These are phyloP conservation scores for Chaetomiaceae sp. DNA, from an alignment of 2,329 filamentous ascomycete species.

Conservation along the genomic window DNA sequence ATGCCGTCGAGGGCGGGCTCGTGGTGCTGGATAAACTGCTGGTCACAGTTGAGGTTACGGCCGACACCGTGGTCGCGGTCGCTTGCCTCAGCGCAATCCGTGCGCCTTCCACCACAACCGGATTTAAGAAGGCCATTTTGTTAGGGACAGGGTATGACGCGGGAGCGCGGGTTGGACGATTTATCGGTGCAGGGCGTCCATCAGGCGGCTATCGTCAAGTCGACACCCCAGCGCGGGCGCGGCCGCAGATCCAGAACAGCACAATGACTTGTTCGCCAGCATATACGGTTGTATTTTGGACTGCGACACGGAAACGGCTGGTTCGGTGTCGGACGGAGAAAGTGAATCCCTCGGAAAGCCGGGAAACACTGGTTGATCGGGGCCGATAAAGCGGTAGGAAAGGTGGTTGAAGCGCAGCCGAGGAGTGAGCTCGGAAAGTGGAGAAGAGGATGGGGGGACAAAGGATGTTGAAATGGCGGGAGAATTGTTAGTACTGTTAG, in stretches of 20 bases:
- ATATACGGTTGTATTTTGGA: background rate
- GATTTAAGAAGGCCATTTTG: constrained; percentile 26
- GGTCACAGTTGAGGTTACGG: background rate
- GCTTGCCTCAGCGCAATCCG: constrained; percentile 26
- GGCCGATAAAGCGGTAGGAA: constrained; percentile 9
- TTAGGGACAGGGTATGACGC: constrained; percentile 11
- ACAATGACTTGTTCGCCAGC: background rate
- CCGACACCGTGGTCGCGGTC: constrained; percentile 4
- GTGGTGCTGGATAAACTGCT: background rate
- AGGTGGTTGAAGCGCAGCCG: constrained; percentile 4
- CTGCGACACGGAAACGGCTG: background rate
- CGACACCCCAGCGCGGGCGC: constrained; percentile 10
- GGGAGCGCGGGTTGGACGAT: constrained; percentile 16
- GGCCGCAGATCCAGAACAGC: background rate
- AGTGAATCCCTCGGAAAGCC: constrained; percentile 13
- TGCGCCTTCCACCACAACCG: constrained; percentile 23
- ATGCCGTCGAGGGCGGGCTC: constrained; percentile 4
- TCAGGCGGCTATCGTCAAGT: constrained; percentile 18
- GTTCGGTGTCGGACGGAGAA: background rate
- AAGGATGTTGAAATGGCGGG: constrained; percentile 13
- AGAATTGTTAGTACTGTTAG: constrained; percentile 6
- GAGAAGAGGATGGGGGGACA: constrained; percentile 14
- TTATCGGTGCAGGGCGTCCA: constrained; percentile 20
- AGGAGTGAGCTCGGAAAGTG: constrained; percentile 13
- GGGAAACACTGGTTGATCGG: constrained; percentile 13